Conservation (phyloP, 148 eudicot species). For the Amaranthus hypochondriacus region DNA sequence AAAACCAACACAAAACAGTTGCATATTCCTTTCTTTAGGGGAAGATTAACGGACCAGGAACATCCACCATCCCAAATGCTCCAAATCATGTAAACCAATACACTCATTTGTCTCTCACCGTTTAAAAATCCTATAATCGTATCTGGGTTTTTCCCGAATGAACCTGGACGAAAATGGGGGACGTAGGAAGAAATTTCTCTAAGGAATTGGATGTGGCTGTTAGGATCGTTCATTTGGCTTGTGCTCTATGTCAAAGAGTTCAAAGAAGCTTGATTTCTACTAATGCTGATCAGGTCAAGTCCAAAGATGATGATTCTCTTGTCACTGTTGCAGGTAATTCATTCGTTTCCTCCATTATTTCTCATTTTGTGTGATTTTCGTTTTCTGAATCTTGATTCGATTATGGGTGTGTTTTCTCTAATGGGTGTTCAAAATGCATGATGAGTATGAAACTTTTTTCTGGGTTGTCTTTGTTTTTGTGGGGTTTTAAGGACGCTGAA, state of each 20-base stretch:
- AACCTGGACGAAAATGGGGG: conserved; percentile 39
- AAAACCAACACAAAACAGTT: not conserved
- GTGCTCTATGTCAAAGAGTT: conserved; percentile 59
- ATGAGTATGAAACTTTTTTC: not conserved
- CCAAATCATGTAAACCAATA: conserved; percentile 14
- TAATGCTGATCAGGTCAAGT: conserved; percentile 40
- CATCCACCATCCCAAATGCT: conserved; percentile 8
- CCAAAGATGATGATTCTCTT: conserved; percentile 82
- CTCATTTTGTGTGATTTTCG: conserved; percentile 2
- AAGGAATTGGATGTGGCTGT: conserved; percentile 79
- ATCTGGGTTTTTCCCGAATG: conserved; percentile 12
- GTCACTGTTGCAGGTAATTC: conserved; percentile 83
- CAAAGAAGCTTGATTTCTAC: conserved; percentile 51
- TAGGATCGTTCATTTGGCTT: conserved; percentile 79
- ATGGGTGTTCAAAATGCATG: not conserved
- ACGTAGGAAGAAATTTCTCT: conserved; percentile 23
- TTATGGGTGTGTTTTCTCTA: conserved; percentile 3
- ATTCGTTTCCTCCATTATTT: not conserved
- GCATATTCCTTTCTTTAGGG: conserved; percentile 1
- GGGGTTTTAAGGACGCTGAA: not conserved
- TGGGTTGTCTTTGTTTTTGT: not conserved
- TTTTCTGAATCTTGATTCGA: not conserved
- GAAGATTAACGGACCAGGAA: conserved; percentile 14
- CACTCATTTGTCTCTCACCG: not conserved
- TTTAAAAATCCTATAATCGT: not conserved